Base-by-base conservation (phyloP, 1,139 yeast species). In the Neolecta irregularis region DNA sequence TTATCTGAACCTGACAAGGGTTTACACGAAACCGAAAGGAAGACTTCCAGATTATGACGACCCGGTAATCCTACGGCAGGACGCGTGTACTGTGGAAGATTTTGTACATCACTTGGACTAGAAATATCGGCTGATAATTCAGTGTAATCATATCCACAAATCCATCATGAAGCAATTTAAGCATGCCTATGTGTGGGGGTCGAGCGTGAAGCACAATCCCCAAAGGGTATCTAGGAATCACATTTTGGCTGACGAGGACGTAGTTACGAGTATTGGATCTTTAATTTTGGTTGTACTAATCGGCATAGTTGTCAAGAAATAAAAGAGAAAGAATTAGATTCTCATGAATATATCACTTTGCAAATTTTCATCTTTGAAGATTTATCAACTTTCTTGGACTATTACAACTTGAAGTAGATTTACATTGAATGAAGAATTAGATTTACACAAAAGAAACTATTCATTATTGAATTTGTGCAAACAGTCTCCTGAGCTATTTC, bases 11-110 rank as follows among this genome's bases (percentile, higher is more conserved):
- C 64, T 88, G 55, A 96, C 85, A 15, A 72, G 99, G 52, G 95
- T 88, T 11, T 88, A 85, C 59, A 88, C 99, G 6, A 88, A 88
- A 54, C 98, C 98, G 35, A 88, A 83, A 65, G 98, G 98, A 21
- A 70, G 66, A 48, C 64, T 76, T 48, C 98, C 99, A 4, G 99
- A 91, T 56, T 91, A 85, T 55, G 66, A 66, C 31, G 95, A 88
- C 50, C 99, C 99, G 2, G 91, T 88, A 44, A 96, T 88, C 40
- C 63, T 88, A 52, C 69, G 93, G 53, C 70, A 68, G 40, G 85
- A 74, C 46, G 70, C 78, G 45, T 74, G 88, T 54, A 61, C 93
- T 0, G 92, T 88, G 33, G 94, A 79, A 56, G 96, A 88, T 56
- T 88, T 88, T 57, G 42, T 40, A 40, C 22, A 24, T 30, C n/a